Evolutionary conservation across 202 grass and related monocot genomes (phyloP).

Genomic region (Eragrostis tef): DNA sequence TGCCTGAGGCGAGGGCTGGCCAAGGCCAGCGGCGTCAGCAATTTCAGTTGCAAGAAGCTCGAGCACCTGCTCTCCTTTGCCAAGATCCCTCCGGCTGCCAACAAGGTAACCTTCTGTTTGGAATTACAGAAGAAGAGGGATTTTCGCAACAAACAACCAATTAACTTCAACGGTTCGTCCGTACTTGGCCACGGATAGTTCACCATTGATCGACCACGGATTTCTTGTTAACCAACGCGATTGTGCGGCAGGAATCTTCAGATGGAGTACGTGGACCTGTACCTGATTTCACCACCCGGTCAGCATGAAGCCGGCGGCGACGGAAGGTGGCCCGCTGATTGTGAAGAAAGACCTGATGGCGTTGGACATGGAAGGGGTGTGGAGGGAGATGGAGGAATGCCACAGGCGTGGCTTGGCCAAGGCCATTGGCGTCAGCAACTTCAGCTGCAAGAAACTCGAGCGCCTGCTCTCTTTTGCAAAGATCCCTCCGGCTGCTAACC

Average conservation of each 20-base stretch:
- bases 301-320: conserved; percentile 21
- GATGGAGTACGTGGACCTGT: conserved; percentile 63
- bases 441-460: conserved; percentile 60
- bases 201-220: background rate
- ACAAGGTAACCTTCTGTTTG: conserved; percentile 42
- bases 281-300: conserved; percentile 58
- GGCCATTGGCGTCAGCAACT: conserved; percentile 62
- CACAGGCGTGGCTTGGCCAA: conserved; percentile 26
- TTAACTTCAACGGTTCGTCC: too few species aligned
- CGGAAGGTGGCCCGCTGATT: background rate
- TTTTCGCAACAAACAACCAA: too few species aligned
- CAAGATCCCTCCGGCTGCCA: conserved; percentile 44
- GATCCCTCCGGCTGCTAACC: conserved; percentile 9
- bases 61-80: conserved; percentile 46
- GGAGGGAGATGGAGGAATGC: conserved; percentile 63
- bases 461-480: conserved; percentile 30
- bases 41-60: conserved; percentile 63
- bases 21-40: conserved; percentile 54
- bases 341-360: conserved; percentile 1
- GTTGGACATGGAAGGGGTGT: conserved; percentile 47
- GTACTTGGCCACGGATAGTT: background rate
- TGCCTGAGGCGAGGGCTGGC: conserved; percentile 41
- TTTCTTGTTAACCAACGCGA: background rate
- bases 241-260: background rate
- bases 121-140: too few species aligned